These are phyloP conservation scores for Aspergillus panamensis DNA, from an alignment of 495 filamentous ascomycete genomes.

Conservation along the genomic window DNA sequence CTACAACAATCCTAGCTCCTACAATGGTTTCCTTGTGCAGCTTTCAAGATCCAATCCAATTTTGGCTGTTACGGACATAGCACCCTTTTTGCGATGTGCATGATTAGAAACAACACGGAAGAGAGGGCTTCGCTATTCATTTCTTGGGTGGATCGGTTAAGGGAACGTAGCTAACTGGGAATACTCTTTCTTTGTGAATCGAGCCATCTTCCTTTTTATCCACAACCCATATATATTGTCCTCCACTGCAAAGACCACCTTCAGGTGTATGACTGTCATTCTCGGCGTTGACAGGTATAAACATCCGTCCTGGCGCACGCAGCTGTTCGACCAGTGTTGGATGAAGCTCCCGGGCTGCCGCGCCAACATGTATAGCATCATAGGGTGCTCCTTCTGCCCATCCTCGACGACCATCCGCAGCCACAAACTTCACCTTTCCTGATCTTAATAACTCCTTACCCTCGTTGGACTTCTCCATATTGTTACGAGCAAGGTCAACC, in stretches of 20 bases:
- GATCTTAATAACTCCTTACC: constrained; percentile 58
- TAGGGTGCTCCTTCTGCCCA: constrained; percentile 60
- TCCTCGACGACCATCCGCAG: constrained; percentile 78
- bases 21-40: too few species aligned
- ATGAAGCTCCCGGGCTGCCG: constrained; percentile 75
- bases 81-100: too few species aligned
- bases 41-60: too few species aligned
- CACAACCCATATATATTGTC: constrained; percentile 85
- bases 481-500: constrained; percentile 65
- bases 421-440: constrained; percentile 67
- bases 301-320: constrained; percentile 72
- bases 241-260: constrained; percentile 17
- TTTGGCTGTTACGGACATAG: too few species aligned
- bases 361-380: constrained; percentile 96
- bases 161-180: constrained; percentile 89
- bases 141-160: constrained; percentile 73
- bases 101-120: too few species aligned
- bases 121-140: constrained; percentile 1
- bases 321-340: constrained; percentile 72
- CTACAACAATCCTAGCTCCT: too few species aligned
- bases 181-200: constrained; percentile 69
- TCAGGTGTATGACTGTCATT: constrained; percentile 14
- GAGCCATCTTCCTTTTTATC: constrained; percentile 80
- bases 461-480: constrained; percentile 69
- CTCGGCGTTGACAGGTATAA: constrained; percentile 76